phyloP scores from a whole-genome alignment of 2,329 filamentous ascomycete species.

The Diaporthe amygdali region DNA sequence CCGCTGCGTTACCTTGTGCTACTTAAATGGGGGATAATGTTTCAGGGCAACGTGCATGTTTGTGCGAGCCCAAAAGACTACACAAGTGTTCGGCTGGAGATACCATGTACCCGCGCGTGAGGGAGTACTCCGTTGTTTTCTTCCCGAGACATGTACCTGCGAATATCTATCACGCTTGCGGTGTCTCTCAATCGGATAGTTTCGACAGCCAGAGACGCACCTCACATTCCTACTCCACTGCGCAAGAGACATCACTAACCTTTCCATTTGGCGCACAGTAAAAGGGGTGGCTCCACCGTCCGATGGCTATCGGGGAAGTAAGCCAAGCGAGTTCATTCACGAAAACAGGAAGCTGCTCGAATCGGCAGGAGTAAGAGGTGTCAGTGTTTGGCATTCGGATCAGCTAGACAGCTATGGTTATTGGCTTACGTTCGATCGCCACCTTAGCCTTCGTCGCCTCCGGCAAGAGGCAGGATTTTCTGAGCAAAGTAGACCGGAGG shows the following conservation, averaged over 20 bases:
- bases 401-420: constrained; percentile 50
- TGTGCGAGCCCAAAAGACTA: background rate
- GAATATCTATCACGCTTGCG: background rate
- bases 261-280: background rate
- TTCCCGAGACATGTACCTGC: constrained; percentile 21
- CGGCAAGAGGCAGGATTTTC: constrained; percentile 42
- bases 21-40: constrained; percentile 6
- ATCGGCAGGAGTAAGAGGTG: constrained; percentile 32
- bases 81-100: constrained; percentile 14
- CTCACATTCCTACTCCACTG: background rate
- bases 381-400: constrained; percentile 35
- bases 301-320: background rate
- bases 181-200: background rate
- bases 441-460: constrained; percentile 47
- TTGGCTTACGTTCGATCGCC: constrained; percentile 53
- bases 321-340: constrained; percentile 38
- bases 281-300: background rate
- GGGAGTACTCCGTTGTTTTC: background rate
- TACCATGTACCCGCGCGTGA: constrained; percentile 14
- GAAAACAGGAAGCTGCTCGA: constrained; percentile 36
- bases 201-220: no score
- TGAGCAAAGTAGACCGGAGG: constrained; percentile 41
- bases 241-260: background rate
- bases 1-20: background rate
- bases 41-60: constrained; percentile 3